Conservation (phyloP, 768 basidiomycete species). For the Agrocybe pediades region DNA sequence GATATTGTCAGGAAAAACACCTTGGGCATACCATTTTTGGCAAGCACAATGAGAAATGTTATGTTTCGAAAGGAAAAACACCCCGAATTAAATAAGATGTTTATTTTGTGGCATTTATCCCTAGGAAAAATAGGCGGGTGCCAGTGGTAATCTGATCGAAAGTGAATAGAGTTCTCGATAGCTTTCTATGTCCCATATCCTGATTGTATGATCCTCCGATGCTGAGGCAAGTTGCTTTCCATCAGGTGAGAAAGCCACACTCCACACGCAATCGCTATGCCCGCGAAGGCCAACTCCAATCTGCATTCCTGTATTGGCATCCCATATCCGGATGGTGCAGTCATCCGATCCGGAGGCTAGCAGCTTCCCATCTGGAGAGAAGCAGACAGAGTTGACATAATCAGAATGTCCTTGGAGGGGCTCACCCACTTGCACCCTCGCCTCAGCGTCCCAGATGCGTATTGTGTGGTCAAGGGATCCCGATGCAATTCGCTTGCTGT, state of each 20-base stretch:
- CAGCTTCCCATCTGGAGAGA: neutral
- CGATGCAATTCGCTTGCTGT: neutral
- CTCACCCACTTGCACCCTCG: neutral
- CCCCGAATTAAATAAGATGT: no score
- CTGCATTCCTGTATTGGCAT: neutral
- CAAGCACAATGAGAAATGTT: no score
- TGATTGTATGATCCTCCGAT: neutral
- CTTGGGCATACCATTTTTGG: no score
- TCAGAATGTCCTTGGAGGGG: neutral
- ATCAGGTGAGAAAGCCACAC: neutral
- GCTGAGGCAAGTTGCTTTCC: neutral
- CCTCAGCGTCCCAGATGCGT: neutral
- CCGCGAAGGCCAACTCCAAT: neutral
- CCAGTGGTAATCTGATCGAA: no score
- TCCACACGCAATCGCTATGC: neutral
- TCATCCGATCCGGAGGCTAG: neutral
- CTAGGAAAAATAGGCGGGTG: no score
- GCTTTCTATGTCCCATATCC: slow-evolving; percentile 1
- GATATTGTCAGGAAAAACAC: no score
- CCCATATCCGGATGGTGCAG: neutral
- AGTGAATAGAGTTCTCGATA: no score
- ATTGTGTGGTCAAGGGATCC: neutral
- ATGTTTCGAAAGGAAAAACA: no score
- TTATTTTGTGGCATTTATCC: no score
- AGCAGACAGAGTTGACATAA: neutral